A percentile compares a stretch with the other conserved stretches of the same genome.
These are phyloP conservation scores for Nothophoma quercina DNA, from an alignment of 2,329 filamentous ascomycete species.

Conservation along the genomic window DNA sequence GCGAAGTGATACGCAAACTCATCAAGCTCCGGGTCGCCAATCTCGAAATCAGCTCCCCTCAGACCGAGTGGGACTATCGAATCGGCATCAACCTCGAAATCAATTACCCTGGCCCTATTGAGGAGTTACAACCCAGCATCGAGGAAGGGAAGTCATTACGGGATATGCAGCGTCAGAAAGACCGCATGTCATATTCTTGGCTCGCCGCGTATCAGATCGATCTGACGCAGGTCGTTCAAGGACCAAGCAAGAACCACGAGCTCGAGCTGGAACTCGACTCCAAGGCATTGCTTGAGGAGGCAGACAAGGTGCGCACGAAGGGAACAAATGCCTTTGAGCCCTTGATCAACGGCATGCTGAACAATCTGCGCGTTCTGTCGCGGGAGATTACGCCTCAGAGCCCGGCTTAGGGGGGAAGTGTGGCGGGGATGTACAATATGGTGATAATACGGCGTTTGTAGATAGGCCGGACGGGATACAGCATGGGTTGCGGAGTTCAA, in stretches of 20 bases:
- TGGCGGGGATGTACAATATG: slow-evolving; percentile 19
- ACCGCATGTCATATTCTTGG: slow-evolving; percentile 90
- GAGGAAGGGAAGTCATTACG: slow-evolving; percentile 52
- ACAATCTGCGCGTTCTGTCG: slow-evolving; percentile 62
- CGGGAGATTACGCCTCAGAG: slow-evolving; percentile 42
- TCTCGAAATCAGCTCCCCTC: slow-evolving; percentile 84
- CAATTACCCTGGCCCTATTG: slow-evolving; percentile 72
- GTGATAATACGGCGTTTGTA: slow-evolving; percentile 15
- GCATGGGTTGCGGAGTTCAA: slow-evolving; percentile 34
- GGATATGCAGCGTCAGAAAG: slow-evolving; percentile 75
- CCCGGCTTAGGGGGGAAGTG: slow-evolving; percentile 4
- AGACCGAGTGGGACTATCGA: slow-evolving; percentile 82
- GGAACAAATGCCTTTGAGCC: slow-evolving; percentile 59
- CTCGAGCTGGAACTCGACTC: slow-evolving; percentile 80
- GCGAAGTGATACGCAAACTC: slow-evolving; percentile 78
- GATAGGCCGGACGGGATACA: slow-evolving; percentile 4
- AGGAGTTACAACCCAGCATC: slow-evolving; percentile 56
- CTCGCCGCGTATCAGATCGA: slow-evolving; percentile 83
- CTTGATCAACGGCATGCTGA: slow-evolving; percentile 75
- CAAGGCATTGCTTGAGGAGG: slow-evolving; percentile 70
- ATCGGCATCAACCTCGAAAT: slow-evolving; percentile 96
- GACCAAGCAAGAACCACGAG: slow-evolving; percentile 74
- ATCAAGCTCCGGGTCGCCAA: slow-evolving; percentile 90
- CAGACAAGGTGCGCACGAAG: slow-evolving; percentile 64
- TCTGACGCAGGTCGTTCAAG: slow-evolving; percentile 81